A percentile compares a stretch with the other conserved stretches of the same genome.
Conservation (phyloP, 176 grass and related monocot species). For the Oryza nivara region DNA sequence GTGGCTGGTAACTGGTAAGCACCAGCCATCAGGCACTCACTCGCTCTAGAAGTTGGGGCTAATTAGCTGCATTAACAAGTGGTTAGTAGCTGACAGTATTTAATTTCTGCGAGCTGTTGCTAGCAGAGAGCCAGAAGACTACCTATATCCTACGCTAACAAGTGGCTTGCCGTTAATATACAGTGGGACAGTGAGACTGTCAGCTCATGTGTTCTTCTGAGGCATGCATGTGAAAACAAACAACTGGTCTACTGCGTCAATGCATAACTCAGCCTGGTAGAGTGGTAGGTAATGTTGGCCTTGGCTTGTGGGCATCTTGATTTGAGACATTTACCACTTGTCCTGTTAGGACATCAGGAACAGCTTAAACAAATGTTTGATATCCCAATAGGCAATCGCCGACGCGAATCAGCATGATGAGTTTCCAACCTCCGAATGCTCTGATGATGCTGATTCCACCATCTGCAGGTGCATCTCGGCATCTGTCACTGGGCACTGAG, state of each 20-base stretch:
- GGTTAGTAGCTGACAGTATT: slow-evolving; percentile 21
- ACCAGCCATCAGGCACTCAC: background rate
- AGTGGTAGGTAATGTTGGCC: background rate
- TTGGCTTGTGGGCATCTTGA: background rate
- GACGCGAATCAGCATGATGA: slow-evolving; percentile 32
- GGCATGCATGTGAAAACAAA: slow-evolving; percentile 39
- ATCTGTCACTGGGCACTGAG: slow-evolving; percentile 24
- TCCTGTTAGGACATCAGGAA: slow-evolving; percentile 16
- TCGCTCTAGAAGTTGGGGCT: slow-evolving; percentile 1
- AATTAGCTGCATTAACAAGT: slow-evolving; percentile 20
- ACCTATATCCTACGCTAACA: slow-evolving; percentile 4
- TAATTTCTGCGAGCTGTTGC: slow-evolving; percentile 11
- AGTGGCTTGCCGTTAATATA: slow-evolving; percentile 24
- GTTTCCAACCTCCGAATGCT: slow-evolving; percentile 39
- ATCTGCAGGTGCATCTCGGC: slow-evolving; percentile 13
- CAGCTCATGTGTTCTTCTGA: slow-evolving; percentile 10
- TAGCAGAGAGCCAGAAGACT: slow-evolving; percentile 16
- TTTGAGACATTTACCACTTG: background rate
- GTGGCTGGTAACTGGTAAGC: background rate
- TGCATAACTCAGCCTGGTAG: background rate
- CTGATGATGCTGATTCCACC: slow-evolving; percentile 36
- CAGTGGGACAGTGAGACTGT: background rate
- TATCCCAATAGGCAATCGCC: background rate
- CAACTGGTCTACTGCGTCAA: background rate
- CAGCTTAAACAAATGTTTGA: slow-evolving; percentile 22